Conservation (phyloP, 2,329 filamentous ascomycete species). For the Corinectria fuckeliana region DNA sequence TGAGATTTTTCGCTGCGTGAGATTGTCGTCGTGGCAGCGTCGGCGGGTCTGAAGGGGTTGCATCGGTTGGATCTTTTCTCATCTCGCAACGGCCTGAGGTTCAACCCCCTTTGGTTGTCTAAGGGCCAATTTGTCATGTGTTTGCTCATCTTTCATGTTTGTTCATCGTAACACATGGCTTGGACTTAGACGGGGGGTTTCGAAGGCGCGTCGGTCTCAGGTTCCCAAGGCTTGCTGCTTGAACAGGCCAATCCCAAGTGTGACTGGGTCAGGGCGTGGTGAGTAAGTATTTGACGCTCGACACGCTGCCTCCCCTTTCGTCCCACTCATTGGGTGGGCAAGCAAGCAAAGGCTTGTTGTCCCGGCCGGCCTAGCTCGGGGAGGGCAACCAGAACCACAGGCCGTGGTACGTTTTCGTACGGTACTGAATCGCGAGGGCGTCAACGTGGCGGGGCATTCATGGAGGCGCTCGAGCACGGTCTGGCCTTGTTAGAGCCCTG, state of each 20-base stretch:
- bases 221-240: conserved; percentile 1
- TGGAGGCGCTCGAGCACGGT: conserved; percentile 18
- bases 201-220: conserved; percentile 3
- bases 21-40: conserved; percentile 5
- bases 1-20: conserved; percentile 5
- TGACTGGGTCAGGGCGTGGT: background rate
- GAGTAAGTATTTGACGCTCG: conserved; percentile 10
- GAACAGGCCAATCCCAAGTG: background rate
- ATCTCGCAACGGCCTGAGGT: background rate
- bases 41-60: conserved; percentile 2
- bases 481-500: background rate
- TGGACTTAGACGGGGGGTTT: background rate
- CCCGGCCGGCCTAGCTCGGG: conserved; percentile 5
- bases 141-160: conserved; percentile 4
- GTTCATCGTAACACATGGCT: background rate
- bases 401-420: conserved; percentile 18
- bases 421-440: conserved; percentile 21
- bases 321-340: conserved; percentile 5
- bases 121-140: background rate
- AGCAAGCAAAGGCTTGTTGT: background rate
- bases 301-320: background rate
- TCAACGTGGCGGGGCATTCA: conserved; percentile 31
- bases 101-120: background rate
- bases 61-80: background rate
- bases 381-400: conserved; percentile 4